These are phyloP conservation scores for Candida insectorum DNA, from an alignment of 805 yeast species.

Conservation along the genomic window DNA sequence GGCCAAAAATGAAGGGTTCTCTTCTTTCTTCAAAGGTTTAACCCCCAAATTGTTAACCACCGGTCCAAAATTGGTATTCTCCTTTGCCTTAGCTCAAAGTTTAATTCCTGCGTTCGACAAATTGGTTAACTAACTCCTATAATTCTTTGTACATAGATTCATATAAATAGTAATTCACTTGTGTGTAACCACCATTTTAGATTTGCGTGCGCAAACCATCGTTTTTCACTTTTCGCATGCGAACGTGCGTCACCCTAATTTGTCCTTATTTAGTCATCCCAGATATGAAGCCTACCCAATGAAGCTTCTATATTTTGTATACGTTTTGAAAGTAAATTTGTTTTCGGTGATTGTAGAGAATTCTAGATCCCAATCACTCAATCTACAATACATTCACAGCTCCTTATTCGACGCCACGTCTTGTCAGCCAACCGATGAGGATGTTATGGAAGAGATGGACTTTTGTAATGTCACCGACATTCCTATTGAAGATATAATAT, in stretches of 20 bases:
- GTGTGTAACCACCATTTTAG: neutral
- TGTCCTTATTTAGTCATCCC: neutral
- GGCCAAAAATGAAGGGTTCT: conserved; percentile 83
- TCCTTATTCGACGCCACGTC: conserved; percentile 17
- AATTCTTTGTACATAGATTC: conserved; percentile 4
- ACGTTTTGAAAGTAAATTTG: conserved; percentile 35
- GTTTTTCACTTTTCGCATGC: neutral
- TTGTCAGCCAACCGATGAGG: conserved; percentile 13
- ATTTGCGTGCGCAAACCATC: neutral
- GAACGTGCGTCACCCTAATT: conserved; percentile 1
- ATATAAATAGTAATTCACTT: neutral
- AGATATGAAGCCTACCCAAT: too few species aligned
- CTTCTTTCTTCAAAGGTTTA: conserved; percentile 93
- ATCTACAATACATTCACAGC: conserved; percentile 31
- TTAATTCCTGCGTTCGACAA: conserved; percentile 95
- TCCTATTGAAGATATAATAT: conserved; percentile 13
- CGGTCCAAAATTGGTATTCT: conserved; percentile 96
- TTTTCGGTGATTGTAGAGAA: conserved; percentile 32
- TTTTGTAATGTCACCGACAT: conserved; percentile 28
- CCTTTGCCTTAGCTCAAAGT: conserved; percentile 96
- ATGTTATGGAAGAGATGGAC: conserved; percentile 14
- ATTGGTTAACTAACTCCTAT: conserved; percentile 36
- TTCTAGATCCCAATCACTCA: conserved; percentile 29
- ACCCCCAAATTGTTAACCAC: conserved; percentile 96
- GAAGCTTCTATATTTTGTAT: conserved; percentile 33